phyloP scores from a whole-genome alignment of 345 rosid genomes.

The Murraya paniculata region DNA sequence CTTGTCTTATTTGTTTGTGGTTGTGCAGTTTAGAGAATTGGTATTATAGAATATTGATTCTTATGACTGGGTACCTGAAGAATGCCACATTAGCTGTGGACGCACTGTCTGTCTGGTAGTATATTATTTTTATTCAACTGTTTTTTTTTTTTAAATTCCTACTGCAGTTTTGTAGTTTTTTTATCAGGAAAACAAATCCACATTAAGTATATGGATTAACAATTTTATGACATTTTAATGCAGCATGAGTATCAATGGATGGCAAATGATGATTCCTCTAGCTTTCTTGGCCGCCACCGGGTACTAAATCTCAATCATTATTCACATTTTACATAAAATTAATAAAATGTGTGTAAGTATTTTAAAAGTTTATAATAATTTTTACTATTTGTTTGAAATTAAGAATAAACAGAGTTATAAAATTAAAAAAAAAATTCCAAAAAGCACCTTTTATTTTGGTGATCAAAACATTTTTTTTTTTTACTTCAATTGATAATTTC shows the following conservation, averaged over 20 bases:
- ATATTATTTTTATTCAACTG: not conserved
- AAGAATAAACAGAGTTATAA: too few species aligned
- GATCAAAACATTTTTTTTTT: too few species aligned
- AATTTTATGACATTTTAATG: not conserved
- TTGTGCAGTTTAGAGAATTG: slow-evolving; percentile 62
- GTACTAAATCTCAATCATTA: slow-evolving; percentile 15
- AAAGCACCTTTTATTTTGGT: too few species aligned
- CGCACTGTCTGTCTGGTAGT: slow-evolving; percentile 57
- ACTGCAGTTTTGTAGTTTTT: too few species aligned
- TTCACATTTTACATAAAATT: not conserved
- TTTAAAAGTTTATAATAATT: too few species aligned
- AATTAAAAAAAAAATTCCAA: too few species aligned
- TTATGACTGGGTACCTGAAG: slow-evolving; percentile 62
- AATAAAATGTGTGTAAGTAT: too few species aligned
- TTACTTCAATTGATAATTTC: not conserved
- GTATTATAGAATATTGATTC: slow-evolving; percentile 66
- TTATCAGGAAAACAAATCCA: too few species aligned
- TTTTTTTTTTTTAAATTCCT: not conserved
- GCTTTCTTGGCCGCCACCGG: slow-evolving; percentile 48
- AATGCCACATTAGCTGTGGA: slow-evolving; percentile 57
- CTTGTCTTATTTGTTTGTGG: not conserved
- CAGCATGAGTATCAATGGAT: slow-evolving; percentile 54
- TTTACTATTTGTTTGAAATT: too few species aligned
- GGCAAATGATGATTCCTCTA: slow-evolving; percentile 47
- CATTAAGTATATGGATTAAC: too few species aligned